A percentile compares a stretch with the other conserved stretches of the same genome.
These are phyloP conservation scores for Talaromyces sp. DNA, from an alignment of 2,329 filamentous ascomycete species.

Conservation along the genomic window DNA sequence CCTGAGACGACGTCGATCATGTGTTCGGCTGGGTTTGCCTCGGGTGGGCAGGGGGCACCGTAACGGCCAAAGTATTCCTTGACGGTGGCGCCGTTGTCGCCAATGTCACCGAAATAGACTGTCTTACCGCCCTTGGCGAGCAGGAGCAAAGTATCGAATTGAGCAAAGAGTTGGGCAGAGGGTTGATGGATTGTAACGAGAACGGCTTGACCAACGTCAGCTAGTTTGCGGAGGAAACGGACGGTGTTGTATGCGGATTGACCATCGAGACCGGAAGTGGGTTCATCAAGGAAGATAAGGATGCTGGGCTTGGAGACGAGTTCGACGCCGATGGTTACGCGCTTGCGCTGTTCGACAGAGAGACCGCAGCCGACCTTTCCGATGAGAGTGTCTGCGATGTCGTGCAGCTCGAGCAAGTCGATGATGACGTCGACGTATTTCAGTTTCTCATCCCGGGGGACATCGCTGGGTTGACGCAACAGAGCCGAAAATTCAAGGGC, in stretches of 20 bases:
- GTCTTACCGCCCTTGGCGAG: conserved; percentile 65
- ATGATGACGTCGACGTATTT: conserved; percentile 64
- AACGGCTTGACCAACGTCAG: conserved; percentile 63
- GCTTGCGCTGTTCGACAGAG: conserved; percentile 65
- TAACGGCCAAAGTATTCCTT: conserved; percentile 64
- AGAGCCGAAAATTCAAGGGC: conserved; percentile 64
- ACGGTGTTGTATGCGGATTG: conserved; percentile 65
- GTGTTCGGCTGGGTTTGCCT: conserved; percentile 60
- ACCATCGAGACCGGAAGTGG: conserved; percentile 65
- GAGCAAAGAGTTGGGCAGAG: conserved; percentile 61
- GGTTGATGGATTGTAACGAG: conserved; percentile 70
- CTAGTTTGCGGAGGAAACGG: conserved; percentile 63
- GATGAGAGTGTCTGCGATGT: conserved; percentile 63
- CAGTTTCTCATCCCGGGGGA: conserved; percentile 57
- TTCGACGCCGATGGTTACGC: conserved; percentile 69
- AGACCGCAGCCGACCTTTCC: conserved; percentile 41
- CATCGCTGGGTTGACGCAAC: conserved; percentile 54
- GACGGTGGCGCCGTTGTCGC: conserved; percentile 60
- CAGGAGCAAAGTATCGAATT: conserved; percentile 68
- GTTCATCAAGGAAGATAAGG: conserved; percentile 67
- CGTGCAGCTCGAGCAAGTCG: conserved; percentile 59
- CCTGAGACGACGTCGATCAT: conserved; percentile 52
- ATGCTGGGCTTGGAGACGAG: conserved; percentile 65
- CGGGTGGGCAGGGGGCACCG: conserved; percentile 60
- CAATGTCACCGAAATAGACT: conserved; percentile 67